Percentiles rank a stretch among this genome's conserved stretches.
phyloP scores from a whole-genome alignment of 495 filamentous ascomycete species.

The Halenospora varia region DNA sequence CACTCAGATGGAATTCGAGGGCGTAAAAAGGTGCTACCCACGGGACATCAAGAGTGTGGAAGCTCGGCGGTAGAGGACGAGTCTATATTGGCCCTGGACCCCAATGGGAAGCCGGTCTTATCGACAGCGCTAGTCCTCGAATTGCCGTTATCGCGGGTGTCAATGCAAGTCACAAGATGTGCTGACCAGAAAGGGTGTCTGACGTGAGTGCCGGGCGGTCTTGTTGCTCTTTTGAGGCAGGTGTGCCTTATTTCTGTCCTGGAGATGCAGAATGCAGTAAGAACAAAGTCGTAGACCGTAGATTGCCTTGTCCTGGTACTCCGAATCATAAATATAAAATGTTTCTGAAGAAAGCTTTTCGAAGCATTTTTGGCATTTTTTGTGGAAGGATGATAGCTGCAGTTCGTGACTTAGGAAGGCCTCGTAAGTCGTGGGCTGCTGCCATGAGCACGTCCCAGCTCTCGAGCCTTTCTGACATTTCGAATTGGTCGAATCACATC shows the following conservation, averaged over 20 bases:
- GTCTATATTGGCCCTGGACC: slow-evolving; percentile 18
- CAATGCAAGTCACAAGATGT: slow-evolving; percentile 13
- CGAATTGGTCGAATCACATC: slow-evolving; percentile 4
- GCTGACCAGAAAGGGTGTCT: not conserved
- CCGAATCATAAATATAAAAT: not conserved
- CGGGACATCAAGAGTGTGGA: slow-evolving; percentile 1
- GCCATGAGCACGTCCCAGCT: not conserved
- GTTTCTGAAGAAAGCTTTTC: not conserved
- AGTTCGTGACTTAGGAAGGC: not conserved
- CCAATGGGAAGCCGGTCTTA: slow-evolving; percentile 16
- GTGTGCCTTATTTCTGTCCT: not conserved
- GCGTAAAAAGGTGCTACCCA: too few relatives aligned
- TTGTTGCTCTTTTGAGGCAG: not conserved
- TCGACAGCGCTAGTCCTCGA: slow-evolving; percentile 16
- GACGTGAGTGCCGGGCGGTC: slow-evolving; percentile 6
- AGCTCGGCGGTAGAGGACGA: slow-evolving; percentile 18
- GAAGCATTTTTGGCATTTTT: not conserved
- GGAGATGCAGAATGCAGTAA: not conserved
- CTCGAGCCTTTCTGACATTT: not conserved
- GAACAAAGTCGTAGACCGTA: not conserved
- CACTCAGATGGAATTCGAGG: too few relatives aligned
- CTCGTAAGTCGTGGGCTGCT: not conserved
- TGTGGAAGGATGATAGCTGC: too few relatives aligned
- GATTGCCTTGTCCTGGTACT: not conserved
- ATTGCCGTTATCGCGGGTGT: slow-evolving; percentile 17